A percentile compares a stretch with the other conserved stretches of the same genome.
Evolutionary conservation across 441 rosid species (phyloP).

Genomic region (Bocquillonia castaneifolia): DNA sequence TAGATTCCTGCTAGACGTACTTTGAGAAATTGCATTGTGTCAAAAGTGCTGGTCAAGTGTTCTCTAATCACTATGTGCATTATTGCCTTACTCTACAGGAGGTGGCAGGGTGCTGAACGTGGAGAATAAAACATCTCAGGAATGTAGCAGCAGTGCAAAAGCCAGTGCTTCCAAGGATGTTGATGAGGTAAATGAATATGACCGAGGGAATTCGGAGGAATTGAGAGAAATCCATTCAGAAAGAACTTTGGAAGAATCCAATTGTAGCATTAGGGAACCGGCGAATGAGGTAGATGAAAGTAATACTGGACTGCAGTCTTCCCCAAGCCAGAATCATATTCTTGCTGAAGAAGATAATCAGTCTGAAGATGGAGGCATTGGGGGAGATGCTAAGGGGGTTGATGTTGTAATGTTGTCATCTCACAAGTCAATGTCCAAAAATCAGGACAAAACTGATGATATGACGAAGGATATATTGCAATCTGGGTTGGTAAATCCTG

Average conservation of each 20-base stretch:
- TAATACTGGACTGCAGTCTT: constrained; percentile 5
- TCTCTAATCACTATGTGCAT: background rate
- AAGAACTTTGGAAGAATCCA: constrained; percentile 11
- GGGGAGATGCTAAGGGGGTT: constrained; percentile 24
- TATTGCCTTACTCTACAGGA: constrained; percentile 20
- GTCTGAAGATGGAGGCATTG: constrained; percentile 26
- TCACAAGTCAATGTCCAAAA: background rate
- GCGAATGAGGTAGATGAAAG: constrained; percentile 9
- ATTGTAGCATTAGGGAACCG: constrained; percentile 13
- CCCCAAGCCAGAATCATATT: constrained; percentile 12
- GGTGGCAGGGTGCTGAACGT: constrained; percentile 13
- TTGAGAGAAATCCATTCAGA: constrained; percentile 19
- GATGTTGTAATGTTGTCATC: constrained; percentile 2
- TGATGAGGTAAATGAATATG: constrained; percentile 7
- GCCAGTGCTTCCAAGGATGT: constrained; percentile 19
- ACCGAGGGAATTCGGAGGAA: constrained; percentile 14
- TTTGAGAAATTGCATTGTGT: background rate
- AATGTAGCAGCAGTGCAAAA: background rate
- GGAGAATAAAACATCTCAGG: constrained; percentile 14
- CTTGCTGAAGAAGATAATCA: constrained; percentile 17
- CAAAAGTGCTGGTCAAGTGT: background rate
- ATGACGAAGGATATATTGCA: constrained; percentile 23
- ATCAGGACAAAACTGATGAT: constrained; percentile 24
- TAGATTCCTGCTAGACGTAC: background rate
- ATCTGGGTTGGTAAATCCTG: constrained; percentile 23